Conservation (phyloP, 257 asterid genomes). For the Solanum chiquidenum region DNA sequence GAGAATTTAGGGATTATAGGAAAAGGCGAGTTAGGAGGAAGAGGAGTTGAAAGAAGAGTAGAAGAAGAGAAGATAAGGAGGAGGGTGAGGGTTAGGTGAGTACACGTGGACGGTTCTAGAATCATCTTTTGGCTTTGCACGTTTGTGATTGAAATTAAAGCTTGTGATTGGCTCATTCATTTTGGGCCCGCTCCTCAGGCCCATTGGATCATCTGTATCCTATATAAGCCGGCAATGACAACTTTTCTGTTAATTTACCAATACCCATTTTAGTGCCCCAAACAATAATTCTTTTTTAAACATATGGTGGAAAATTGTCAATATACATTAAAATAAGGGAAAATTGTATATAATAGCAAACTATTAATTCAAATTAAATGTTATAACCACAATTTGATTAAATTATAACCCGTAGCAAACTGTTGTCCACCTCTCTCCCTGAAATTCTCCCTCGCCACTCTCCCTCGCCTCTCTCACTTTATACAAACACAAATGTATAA, state of each 20-base stretch:
- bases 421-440: no score
- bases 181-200: not conserved
- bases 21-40: conserved; percentile 11
- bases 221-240: not conserved
- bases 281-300: not conserved
- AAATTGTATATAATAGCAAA: no score
- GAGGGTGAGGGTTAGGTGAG: conserved; percentile 28
- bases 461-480: no score
- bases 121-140: not conserved
- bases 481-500: no score
- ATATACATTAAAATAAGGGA: no score
- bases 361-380: no score
- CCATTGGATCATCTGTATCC: not conserved
- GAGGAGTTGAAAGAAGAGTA: not conserved
- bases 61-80: conserved; percentile 8
- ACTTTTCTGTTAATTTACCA: not conserved
- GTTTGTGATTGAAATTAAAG: not conserved
- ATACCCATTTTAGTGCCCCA: not conserved
- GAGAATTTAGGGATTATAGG: conserved; percentile 1
- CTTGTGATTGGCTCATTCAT: not conserved
- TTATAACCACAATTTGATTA: no score
- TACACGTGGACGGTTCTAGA: conserved; percentile 32
- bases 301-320: no score
- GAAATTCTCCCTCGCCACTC: no score
- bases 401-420: no score